These are phyloP conservation scores for Neurospora sp. DNA, from an alignment of 495 filamentous ascomycete species.

Conservation along the genomic window DNA sequence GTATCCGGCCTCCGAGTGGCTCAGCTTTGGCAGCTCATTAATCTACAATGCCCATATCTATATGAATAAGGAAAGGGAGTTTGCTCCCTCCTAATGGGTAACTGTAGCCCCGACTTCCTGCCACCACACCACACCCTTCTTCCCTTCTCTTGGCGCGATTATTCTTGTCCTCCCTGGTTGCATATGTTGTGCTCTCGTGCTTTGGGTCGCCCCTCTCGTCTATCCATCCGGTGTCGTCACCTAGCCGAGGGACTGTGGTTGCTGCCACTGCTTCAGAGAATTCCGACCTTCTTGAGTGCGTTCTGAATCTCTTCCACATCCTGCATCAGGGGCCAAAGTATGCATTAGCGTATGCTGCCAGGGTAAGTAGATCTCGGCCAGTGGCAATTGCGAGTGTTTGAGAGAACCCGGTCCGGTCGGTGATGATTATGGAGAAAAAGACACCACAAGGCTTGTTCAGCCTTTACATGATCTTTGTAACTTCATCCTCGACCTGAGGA, in stretches of 20 bases:
- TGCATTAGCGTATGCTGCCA: slow-evolving; percentile 10
- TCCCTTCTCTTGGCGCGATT: neutral
- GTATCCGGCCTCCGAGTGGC: slow-evolving; percentile 7
- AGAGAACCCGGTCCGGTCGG: slow-evolving; percentile 1
- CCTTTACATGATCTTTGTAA: slow-evolving; percentile 88
- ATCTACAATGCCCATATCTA: slow-evolving; percentile 29
- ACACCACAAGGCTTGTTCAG: slow-evolving; percentile 16
- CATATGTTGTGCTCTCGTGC: neutral
- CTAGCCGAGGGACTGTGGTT: neutral
- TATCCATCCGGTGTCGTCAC: neutral
- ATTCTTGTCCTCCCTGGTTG: neutral
- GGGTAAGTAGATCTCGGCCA: neutral
- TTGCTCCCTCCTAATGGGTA: slow-evolving; percentile 30
- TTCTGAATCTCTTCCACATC: slow-evolving; percentile 20
- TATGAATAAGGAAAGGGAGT: slow-evolving; percentile 25
- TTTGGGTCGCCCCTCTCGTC: neutral
- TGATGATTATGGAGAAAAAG: slow-evolving; percentile 1
- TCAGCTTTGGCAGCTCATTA: slow-evolving; percentile 8
- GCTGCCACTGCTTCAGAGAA: slow-evolving; percentile 23
- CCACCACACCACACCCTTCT: neutral
- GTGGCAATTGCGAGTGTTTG: slow-evolving; percentile 3
- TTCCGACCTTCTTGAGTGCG: slow-evolving; percentile 28
- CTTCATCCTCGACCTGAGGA: slow-evolving; percentile 85
- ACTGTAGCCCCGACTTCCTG: slow-evolving; percentile 17
- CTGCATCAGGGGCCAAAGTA: slow-evolving; percentile 20